These are phyloP conservation scores for Solanum corneliomulleri DNA, from an alignment of 257 asterid species.

Conservation along the genomic window DNA sequence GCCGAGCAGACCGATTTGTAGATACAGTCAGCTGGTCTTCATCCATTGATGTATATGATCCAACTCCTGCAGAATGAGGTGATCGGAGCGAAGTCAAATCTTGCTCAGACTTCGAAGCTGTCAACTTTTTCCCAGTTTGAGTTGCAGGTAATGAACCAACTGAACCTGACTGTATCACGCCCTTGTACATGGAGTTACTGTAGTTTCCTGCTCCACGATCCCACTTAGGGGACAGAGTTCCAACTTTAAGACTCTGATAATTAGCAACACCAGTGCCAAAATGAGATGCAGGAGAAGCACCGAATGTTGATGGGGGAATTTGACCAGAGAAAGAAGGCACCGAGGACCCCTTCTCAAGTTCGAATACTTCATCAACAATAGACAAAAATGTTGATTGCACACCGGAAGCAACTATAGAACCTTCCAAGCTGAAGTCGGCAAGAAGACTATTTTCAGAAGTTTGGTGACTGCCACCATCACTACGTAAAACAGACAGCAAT, in stretches of 20 bases:
- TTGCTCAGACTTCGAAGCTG: constrained; percentile 82
- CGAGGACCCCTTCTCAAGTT: constrained; percentile 78
- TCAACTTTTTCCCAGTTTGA: constrained; percentile 36
- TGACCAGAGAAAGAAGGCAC: constrained; percentile 27
- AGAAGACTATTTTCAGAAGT: constrained; percentile 40
- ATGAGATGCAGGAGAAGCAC: constrained; percentile 43
- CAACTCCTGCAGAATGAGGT: constrained; percentile 47
- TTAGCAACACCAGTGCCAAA: constrained; percentile 38
- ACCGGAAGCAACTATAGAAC: constrained; percentile 36
- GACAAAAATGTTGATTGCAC: constrained; percentile 50
- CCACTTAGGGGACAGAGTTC: constrained; percentile 54
- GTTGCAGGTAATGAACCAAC: constrained; percentile 37
- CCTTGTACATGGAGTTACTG: constrained; percentile 22
- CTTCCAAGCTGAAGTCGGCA: constrained; percentile 31
- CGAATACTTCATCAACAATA: constrained; percentile 89
- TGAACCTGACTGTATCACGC: constrained; percentile 50
- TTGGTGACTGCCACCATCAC: constrained; percentile 24
- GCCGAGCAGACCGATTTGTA: constrained; percentile 32
- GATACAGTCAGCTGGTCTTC: constrained; percentile 42
- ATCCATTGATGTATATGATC: constrained; percentile 40
- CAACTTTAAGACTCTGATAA: constrained; percentile 36
- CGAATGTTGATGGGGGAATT: constrained; percentile 33
- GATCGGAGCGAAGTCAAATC: constrained; percentile 65
- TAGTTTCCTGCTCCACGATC: constrained; percentile 45
- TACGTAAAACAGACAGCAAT: constrained; percentile 28